Percentiles rank a stretch among this genome's conserved stretches.
Evolutionary conservation across 129 eudicot species (phyloP).

Genomic region (Pittosporum tobira): DNA sequence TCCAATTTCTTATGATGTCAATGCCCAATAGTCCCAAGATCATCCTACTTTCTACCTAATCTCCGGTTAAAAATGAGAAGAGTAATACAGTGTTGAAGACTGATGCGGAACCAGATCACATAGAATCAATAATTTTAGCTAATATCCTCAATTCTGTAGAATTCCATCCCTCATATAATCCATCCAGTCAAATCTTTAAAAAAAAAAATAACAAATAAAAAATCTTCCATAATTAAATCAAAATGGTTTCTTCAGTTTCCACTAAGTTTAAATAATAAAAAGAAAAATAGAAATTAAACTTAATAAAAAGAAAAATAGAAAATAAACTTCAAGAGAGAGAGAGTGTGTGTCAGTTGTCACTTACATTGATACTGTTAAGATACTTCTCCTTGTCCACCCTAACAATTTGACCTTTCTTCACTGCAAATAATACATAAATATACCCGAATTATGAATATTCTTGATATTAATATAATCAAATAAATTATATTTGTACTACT

Average conservation of each 20-base stretch:
- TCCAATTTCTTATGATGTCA: neutral
- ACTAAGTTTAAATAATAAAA: too few relatives aligned
- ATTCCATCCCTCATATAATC: too few relatives aligned
- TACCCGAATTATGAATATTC: neutral
- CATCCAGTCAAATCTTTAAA: neutral
- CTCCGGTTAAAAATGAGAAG: too few relatives aligned
- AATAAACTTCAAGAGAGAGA: neutral
- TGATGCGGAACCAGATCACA: too few relatives aligned
- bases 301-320: neutral
- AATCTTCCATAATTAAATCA: too few relatives aligned
- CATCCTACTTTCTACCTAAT: too few relatives aligned
- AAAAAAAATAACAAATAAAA: too few relatives aligned
- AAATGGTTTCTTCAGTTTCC: too few relatives aligned
- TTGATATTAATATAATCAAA: neutral
- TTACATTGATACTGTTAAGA: constrained; percentile 79
- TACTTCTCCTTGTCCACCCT: constrained; percentile 94
- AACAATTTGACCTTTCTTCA: constrained; percentile 95
- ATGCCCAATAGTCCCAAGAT: too few relatives aligned
- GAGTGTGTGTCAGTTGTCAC: constrained; percentile 6
- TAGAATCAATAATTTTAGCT: too few relatives aligned
- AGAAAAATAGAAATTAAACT: neutral
- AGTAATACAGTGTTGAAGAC: too few relatives aligned
- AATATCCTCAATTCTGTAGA: too few relatives aligned
- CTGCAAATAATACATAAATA: constrained; percentile 23
- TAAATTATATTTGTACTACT: constrained; percentile 3